phyloP scores from a whole-genome alignment of 306 rosid species.

The Medicago arabica region DNA sequence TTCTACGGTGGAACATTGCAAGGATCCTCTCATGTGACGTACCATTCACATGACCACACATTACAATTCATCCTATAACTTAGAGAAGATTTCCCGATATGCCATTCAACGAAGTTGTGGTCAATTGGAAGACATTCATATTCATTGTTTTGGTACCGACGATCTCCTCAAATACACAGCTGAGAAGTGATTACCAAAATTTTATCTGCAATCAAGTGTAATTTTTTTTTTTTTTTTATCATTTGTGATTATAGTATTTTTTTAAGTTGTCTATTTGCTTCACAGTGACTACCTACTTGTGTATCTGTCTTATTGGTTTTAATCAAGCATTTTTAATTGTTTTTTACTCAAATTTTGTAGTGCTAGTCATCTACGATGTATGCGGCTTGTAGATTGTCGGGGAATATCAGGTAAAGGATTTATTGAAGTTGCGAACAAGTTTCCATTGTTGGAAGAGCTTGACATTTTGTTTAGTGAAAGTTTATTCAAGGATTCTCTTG shows the following conservation, averaged over 20 bases:
- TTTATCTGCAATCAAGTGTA: background rate
- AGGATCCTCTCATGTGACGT: constrained; percentile 49
- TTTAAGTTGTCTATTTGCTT: no score
- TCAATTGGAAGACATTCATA: background rate
- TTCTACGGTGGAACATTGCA: constrained; percentile 48
- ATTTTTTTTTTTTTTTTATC: no score
- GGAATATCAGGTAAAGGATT: background rate
- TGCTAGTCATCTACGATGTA: background rate
- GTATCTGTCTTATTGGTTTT: background rate
- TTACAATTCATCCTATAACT: no score
- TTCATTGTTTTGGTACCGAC: background rate
- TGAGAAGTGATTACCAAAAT: background rate
- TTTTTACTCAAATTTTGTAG: background rate
- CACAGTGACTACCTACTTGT: no score
- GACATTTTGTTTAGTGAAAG: background rate
- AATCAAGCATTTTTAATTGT: background rate
- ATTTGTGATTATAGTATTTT: no score
- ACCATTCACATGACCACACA: background rate
- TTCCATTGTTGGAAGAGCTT: background rate
- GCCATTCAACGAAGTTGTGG: constrained; percentile 5
- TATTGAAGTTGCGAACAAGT: background rate
- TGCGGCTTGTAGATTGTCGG: background rate
- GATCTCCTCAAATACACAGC: background rate
- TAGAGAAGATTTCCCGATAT: background rate
- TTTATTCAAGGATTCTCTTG: background rate